Evolutionary conservation across 2,329 filamentous ascomycete genomes (phyloP).

Genomic region (Pochonia chlamydosporia): DNA sequence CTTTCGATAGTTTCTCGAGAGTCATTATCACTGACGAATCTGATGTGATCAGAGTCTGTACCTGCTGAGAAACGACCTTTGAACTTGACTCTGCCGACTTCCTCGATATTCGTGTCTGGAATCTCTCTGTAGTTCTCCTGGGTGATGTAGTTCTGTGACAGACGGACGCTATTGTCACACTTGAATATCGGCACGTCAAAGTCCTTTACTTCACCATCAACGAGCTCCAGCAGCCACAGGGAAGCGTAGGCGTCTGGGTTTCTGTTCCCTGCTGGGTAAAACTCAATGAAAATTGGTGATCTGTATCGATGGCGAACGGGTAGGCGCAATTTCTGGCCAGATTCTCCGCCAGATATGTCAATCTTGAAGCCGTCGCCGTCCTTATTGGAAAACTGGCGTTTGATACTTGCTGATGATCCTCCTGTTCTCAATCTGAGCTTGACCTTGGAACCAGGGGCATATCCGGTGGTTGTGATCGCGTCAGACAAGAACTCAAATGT

Average conservation of each 20-base stretch:
- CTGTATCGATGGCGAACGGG: constrained; percentile 89
- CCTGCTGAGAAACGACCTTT: constrained; percentile 79
- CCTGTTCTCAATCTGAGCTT: constrained; percentile 79
- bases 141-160: constrained; percentile 91
- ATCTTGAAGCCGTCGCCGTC: constrained; percentile 49
- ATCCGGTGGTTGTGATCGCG: constrained; percentile 59
- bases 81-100: constrained; percentile 79
- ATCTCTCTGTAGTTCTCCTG: constrained; percentile 64
- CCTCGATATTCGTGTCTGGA: constrained; percentile 70
- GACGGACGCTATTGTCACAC: constrained; percentile 65
- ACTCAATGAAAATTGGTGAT: constrained; percentile 83
- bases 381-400: constrained; percentile 54
- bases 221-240: constrained; percentile 80
- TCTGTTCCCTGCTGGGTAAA: constrained; percentile 65
- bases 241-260: constrained; percentile 69
- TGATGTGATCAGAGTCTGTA: constrained; percentile 78
- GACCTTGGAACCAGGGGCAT: constrained; percentile 58
- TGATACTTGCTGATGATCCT: constrained; percentile 69
- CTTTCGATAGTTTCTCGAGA: constrained; percentile 89
- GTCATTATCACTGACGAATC: constrained; percentile 81
- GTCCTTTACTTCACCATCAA: constrained; percentile 70
- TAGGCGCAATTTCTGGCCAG: constrained; percentile 54
- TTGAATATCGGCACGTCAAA: constrained; percentile 90
- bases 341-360: constrained; percentile 39
- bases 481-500: constrained; percentile 83